Conservation (phyloP, 352 stramenopile species). For the Pythium dissimile region DNA sequence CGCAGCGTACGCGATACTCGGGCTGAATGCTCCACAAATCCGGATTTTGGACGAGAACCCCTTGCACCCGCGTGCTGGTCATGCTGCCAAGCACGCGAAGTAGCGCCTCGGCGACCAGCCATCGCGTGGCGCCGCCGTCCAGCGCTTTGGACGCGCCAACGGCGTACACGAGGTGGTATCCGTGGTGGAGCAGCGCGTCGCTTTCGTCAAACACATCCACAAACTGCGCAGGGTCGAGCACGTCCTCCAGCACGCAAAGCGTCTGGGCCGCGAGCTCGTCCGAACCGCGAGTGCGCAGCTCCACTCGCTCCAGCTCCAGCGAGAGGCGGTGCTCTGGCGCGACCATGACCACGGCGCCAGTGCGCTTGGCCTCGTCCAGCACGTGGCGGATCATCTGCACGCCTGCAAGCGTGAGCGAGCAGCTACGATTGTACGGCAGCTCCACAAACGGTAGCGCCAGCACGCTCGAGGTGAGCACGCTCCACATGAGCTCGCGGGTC, state of each 20-base stretch:
- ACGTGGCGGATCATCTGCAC: constrained; percentile 32
- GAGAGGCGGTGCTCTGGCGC: constrained; percentile 87
- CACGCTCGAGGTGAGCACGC: constrained; percentile 38
- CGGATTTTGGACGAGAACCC: constrained; percentile 33
- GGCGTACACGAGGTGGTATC: constrained; percentile 88
- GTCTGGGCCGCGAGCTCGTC: neutral
- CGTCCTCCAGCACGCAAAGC: constrained; percentile 28
- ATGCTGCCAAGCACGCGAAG: constrained; percentile 23
- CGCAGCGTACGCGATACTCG: constrained; percentile 34
- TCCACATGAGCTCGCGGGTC: constrained; percentile 63
- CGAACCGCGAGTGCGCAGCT: constrained; percentile 25
- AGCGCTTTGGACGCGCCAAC: constrained; percentile 50
- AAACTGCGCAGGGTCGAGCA: constrained; percentile 46
- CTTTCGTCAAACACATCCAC: constrained; percentile 87
- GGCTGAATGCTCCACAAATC: constrained; percentile 32
- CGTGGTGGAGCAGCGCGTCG: constrained; percentile 84
- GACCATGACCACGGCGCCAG: constrained; percentile 61
- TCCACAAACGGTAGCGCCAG: constrained; percentile 47
- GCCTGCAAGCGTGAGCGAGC: constrained; percentile 27
- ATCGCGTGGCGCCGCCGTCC: constrained; percentile 44
- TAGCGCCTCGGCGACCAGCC: constrained; percentile 49
- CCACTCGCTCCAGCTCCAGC: constrained; percentile 77
- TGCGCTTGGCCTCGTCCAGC: constrained; percentile 32
- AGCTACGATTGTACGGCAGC: constrained; percentile 67
- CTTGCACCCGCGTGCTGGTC: constrained; percentile 16